These are phyloP conservation scores for Durotheca rogersii DNA, from an alignment of 495 filamentous ascomycete species.

Conservation along the genomic window DNA sequence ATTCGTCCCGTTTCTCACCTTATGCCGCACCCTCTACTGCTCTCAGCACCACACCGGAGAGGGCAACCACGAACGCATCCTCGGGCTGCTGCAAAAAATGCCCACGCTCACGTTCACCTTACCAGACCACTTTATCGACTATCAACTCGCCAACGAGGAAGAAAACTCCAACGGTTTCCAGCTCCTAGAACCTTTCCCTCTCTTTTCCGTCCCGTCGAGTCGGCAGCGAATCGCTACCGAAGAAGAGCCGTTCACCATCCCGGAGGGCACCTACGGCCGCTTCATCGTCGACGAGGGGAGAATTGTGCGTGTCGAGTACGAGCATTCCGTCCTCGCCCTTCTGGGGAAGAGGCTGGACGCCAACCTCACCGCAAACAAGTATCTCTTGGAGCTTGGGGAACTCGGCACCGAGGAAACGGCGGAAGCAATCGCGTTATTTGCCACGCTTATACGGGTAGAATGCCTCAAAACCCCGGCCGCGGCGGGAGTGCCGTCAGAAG, in stretches of 20 bases:
- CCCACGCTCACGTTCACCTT: slow-evolving; percentile 72
- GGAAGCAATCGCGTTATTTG: slow-evolving; percentile 44
- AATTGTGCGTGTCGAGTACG: slow-evolving; percentile 61
- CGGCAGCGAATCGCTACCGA: slow-evolving; percentile 32
- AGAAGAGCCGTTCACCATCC: slow-evolving; percentile 53
- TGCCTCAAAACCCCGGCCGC: slow-evolving; percentile 30
- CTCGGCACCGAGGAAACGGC: slow-evolving; percentile 41
- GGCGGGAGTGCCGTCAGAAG: slow-evolving; percentile 32
- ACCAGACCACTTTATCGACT: slow-evolving; percentile 63
- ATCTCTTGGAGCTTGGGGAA: slow-evolving; percentile 35
- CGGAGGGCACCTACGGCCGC: slow-evolving; percentile 65
- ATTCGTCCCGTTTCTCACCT: slow-evolving; percentile 68
- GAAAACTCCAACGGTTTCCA: slow-evolving; percentile 72
- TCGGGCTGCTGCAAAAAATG: slow-evolving; percentile 60
- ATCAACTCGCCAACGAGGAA: slow-evolving; percentile 76
- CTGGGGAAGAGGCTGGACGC: slow-evolving; percentile 71
- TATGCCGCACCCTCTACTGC: slow-evolving; percentile 43
- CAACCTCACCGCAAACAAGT: slow-evolving; percentile 44
- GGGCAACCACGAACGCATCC: slow-evolving; percentile 51
- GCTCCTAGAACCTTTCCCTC: slow-evolving; percentile 52
- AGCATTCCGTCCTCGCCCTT: slow-evolving; percentile 74
- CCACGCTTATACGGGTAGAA: slow-evolving; percentile 45
- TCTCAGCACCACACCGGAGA: slow-evolving; percentile 44
- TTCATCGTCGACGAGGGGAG: slow-evolving; percentile 63
- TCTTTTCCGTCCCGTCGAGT: slow-evolving; percentile 47